Evolutionary conservation across 2,329 filamentous ascomycete genomes (phyloP).

Genomic region (Cladosporium halotolerans): DNA sequence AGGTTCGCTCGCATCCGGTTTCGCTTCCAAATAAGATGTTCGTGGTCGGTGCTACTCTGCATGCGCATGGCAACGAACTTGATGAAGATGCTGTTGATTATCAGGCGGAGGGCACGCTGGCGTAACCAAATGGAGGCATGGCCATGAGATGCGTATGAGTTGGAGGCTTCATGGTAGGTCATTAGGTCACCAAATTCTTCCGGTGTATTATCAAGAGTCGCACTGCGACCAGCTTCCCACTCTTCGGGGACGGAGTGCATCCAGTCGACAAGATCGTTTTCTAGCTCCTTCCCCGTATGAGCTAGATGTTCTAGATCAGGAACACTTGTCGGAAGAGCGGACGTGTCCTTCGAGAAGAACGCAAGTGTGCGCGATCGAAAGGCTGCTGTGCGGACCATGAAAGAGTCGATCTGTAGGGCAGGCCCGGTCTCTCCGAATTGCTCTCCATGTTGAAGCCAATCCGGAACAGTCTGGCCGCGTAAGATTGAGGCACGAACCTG

Average conservation of each 20-base stretch:
- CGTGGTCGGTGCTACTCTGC: conserved; percentile 1
- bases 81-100: conserved; percentile 18
- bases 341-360: background rate
- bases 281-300: conserved; percentile 2
- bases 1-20: background rate
- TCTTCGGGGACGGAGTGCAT: background rate
- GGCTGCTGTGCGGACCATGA: conserved; percentile 12
- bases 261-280: conserved; percentile 9
- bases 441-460: conserved; percentile 13
- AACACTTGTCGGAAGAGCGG: background rate
- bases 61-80: conserved; percentile 3
- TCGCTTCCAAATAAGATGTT: background rate
- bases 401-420: conserved; percentile 11
- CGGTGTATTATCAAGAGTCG: background rate
- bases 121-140: conserved; percentile 23
- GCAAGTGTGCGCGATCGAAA: conserved; percentile 8
- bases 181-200: background rate
- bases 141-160: conserved; percentile 14
- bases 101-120: conserved; percentile 19
- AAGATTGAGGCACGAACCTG: conserved; percentile 15
- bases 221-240: background rate
- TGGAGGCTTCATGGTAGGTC: background rate
- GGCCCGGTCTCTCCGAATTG: conserved; percentile 14
- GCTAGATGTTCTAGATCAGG: conserved; percentile 9
- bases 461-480: conserved; percentile 8